Evolutionary conservation across 1,139 yeast species (phyloP), one percentile per base, ranked within the genome.

Genomic region (Scheffersomyces parashehatae): DNA sequence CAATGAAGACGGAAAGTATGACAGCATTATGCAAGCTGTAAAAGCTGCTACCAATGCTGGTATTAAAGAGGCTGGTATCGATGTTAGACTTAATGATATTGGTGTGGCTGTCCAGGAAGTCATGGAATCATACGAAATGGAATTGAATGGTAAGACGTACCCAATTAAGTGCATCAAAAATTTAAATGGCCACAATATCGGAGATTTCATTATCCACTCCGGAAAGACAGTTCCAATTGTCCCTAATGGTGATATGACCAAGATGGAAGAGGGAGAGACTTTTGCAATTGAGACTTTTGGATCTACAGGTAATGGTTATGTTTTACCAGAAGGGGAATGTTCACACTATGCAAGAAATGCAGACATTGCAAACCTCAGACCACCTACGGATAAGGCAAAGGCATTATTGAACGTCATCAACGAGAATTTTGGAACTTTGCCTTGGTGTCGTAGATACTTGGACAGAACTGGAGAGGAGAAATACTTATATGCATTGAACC

Each of bases 221-320:
- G 98, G 97, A 50, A 93, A 93, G 65, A 83, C 95, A 15, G 98
- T 93, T 38, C 99, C 99, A 15, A 93, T 95, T 60, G 95, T 93
- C 35, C 86, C 91, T 59, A 88, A 88, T 57, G 93, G 91, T 10
- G 99, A 93, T 64, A 81, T 80, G 67, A 91, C 98, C 20, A 91
- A 91, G 75, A 91, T 93, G 97, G 99, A 95, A 65, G 99, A 93
- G 70, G 97, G 97, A 49, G 99, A 93, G 65, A 85, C 90, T 3
- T 93, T 89, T 74, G 99, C 99, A 44, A 91, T 95, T 59, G 99
- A 93, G 68, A 93, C 99, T 3, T 93, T 93, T 59, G 99, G 99
- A 5, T 82, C 97, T 36, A 93, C 99, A 1, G 99, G 99, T 49
- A 81, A 86, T 50, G 99, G 98, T 26, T 85, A 84, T 56, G 99